Evolutionary conservation across 1,284 basidiomycete genomes (phyloP).

Genomic region (Baeospora myosura): DNA sequence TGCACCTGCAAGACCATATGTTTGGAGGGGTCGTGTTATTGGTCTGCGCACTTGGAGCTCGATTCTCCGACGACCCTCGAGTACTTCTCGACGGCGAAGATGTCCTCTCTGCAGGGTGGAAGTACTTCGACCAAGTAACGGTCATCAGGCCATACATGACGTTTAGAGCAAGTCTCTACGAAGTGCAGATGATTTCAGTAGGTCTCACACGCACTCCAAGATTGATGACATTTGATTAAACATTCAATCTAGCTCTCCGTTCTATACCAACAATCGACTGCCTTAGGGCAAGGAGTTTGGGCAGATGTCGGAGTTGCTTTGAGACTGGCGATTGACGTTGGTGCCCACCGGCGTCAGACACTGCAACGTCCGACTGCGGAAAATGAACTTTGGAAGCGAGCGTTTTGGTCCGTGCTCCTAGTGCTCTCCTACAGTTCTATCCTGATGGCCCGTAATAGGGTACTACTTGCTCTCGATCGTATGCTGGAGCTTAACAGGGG

Average conservation of each 20-base stretch:
- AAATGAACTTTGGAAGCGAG: conserved; percentile 63
- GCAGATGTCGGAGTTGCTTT: conserved; percentile 49
- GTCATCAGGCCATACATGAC: conserved; percentile 50
- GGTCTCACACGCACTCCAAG: no score
- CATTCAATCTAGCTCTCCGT: no score
- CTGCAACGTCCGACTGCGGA: conserved; percentile 31
- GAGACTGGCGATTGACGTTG: conserved; percentile 48
- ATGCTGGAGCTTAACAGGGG: conserved; percentile 51
- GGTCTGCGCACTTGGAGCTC: conserved; percentile 69
- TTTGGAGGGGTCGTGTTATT: conserved; percentile 68
- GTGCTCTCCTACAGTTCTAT: background rate
- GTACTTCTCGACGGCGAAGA: conserved; percentile 44
- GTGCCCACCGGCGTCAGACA: conserved; percentile 38
- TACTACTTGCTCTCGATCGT: conserved; percentile 43
- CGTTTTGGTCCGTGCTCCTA: conserved; percentile 44
- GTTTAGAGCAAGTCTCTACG: conserved; percentile 53
- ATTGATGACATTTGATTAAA: no score
- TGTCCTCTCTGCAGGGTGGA: conserved; percentile 67
- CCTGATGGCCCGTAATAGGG: conserved; percentile 24
- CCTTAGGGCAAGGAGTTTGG: conserved; percentile 48
- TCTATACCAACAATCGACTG: conserved; percentile 7
- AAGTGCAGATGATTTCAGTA: conserved; percentile 57
- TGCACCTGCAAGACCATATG: conserved; percentile 50
- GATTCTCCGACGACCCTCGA: conserved; percentile 62
- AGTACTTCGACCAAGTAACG: conserved; percentile 62